Evolutionary conservation across 1,284 basidiomycete genomes (phyloP).

Genomic region (Rhodotorula glutinis): DNA sequence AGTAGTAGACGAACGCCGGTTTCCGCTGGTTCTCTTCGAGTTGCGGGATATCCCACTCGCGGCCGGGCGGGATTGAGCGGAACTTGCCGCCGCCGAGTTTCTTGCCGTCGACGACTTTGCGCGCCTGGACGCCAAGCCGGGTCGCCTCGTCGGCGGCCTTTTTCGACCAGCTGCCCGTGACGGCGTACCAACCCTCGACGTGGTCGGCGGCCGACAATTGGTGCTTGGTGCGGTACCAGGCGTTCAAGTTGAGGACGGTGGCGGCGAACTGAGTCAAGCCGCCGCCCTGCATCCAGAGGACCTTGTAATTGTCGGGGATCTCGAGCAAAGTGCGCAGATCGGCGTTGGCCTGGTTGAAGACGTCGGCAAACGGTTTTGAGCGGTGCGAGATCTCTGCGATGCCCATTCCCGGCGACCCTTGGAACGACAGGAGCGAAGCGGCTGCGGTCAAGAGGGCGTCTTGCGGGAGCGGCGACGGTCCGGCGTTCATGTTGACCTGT

Average conservation of each 20-base stretch:
- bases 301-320: slow-evolving; percentile 76
- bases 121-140: slow-evolving; percentile 58
- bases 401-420: slow-evolving; percentile 76
- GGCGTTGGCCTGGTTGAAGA: slow-evolving; percentile 64
- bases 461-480: slow-evolving; percentile 81
- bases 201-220: slow-evolving; percentile 57
- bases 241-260: slow-evolving; percentile 81
- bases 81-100: slow-evolving; percentile 36
- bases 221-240: slow-evolving; percentile 59
- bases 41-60: slow-evolving; percentile 47
- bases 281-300: slow-evolving; percentile 90
- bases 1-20: slow-evolving; percentile 93
- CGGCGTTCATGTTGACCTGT: slow-evolving; percentile 81
- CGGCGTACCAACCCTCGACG: slow-evolving; percentile 67
- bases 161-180: slow-evolving; percentile 88
- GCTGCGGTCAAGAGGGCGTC: slow-evolving; percentile 73
- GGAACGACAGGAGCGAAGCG: slow-evolving; percentile 77
- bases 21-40: slow-evolving; percentile 56
- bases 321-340: slow-evolving; percentile 63
- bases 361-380: slow-evolving; percentile 76
- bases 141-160: slow-evolving; percentile 78
- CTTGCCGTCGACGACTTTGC: slow-evolving; percentile 64
- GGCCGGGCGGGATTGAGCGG: slow-evolving; percentile 26
- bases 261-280: slow-evolving; percentile 86
- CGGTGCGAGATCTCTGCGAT: slow-evolving; percentile 92